Percentiles rank a stretch among this genome's conserved stretches.
These are phyloP conservation scores for Sporothrix sp. DNA, from an alignment of 2,329 filamentous ascomycete genomes.

Conservation along the genomic window DNA sequence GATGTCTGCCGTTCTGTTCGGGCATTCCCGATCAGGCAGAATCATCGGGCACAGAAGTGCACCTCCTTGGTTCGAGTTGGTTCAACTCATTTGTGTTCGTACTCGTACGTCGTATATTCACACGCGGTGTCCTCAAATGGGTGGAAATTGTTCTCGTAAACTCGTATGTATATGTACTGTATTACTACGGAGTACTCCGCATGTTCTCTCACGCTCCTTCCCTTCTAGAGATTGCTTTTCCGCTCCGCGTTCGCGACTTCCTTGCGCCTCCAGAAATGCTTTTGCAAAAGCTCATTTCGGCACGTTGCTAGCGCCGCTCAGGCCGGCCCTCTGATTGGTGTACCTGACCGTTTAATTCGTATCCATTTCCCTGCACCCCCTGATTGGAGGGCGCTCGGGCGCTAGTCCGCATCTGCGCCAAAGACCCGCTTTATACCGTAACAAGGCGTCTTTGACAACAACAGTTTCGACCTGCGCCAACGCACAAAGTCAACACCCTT, in stretches of 20 bases:
- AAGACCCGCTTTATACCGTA: neutral
- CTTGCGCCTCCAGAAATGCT: neutral
- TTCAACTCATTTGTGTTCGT: no score
- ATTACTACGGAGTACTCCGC: neutral
- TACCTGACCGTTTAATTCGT: constrained; percentile 10
- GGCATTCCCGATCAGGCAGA: no score
- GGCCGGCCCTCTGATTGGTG: constrained; percentile 10
- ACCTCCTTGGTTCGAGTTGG: no score
- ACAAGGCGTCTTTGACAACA: constrained; percentile 8
- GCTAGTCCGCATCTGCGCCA: no score
- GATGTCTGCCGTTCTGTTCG: no score
- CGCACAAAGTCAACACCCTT: constrained; percentile 4
- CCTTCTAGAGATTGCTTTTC: neutral
- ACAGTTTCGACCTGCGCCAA: neutral
- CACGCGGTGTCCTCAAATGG: no score
- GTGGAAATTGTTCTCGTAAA: no score
- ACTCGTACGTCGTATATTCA: no score
- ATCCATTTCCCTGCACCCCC: neutral
- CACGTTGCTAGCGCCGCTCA: neutral
- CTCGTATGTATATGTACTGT: no score
- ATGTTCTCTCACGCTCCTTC: neutral
- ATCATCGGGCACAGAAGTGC: no score
- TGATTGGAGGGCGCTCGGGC: no score
- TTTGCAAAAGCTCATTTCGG: constrained; percentile 15
- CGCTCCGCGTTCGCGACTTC: neutral